phyloP scores from a whole-genome alignment of 805 yeast species.

The Kuraishia cidri region DNA sequence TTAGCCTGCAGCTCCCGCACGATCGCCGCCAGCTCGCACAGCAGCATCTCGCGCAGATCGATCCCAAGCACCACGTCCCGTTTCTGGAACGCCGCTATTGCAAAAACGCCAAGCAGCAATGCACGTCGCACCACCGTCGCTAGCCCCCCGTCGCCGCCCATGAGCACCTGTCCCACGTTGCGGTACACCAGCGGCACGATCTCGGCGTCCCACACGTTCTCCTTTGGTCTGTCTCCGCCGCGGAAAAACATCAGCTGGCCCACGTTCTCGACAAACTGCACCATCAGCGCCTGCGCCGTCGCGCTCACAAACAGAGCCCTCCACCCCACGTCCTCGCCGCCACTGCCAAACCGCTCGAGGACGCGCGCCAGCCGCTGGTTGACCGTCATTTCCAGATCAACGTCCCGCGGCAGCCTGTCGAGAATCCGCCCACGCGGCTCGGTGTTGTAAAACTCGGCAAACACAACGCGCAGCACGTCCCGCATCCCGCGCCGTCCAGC shows the following conservation, averaged over 20 bases:
- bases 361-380: background rate
- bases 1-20: too few species aligned
- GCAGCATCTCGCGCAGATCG: too few species aligned
- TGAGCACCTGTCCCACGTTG: conserved; percentile 10
- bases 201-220: conserved; percentile 10
- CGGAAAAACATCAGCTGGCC: background rate
- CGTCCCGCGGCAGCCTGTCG: background rate
- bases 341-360: background rate
- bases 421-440: background rate
- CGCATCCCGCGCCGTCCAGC: conserved; percentile 6
- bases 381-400: background rate
- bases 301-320: background rate
- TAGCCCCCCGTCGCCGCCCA: too few species aligned
- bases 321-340: background rate
- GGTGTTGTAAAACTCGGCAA: conserved; percentile 7
- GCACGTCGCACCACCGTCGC: too few species aligned
- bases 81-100: too few species aligned
- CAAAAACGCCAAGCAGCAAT: too few species aligned
- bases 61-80: too few species aligned
- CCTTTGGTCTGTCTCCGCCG: too few species aligned
- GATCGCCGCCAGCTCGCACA: too few species aligned
- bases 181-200: conserved; percentile 5
- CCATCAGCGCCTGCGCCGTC: background rate
- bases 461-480: conserved; percentile 3
- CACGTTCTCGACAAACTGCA: background rate